These are phyloP conservation scores for Flaveria sonorensis DNA, from an alignment of 129 eudicot species.

Conservation along the genomic window DNA sequence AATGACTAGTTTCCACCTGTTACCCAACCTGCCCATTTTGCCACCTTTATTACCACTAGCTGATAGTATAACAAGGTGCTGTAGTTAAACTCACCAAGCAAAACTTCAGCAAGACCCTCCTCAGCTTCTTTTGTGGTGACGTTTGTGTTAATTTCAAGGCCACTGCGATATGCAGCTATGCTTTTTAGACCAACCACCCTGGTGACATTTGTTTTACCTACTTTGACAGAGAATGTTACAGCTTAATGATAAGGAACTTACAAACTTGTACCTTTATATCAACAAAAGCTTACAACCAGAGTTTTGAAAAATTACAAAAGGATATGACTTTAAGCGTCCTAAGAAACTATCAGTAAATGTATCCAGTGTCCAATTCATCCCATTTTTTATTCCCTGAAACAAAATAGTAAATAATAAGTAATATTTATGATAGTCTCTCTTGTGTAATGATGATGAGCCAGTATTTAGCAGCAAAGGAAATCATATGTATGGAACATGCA, in stretches of 20 bases:
- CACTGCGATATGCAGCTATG: constrained; percentile 96
- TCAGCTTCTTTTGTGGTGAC: constrained; percentile 67
- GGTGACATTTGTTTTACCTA: constrained; percentile 47
- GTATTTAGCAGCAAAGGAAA: background rate
- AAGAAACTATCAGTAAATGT: constrained; percentile 58
- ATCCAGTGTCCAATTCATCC: constrained; percentile 71
- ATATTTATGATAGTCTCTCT: background rate
- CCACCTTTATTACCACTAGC: background rate
- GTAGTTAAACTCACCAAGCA: constrained; percentile 55
- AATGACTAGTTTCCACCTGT: background rate
- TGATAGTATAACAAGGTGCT: background rate
- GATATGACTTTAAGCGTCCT: constrained; percentile 75
- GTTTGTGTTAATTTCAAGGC: constrained; percentile 80
- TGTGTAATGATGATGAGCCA: background rate
- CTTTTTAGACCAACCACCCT: constrained; percentile 79
- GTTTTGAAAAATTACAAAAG: constrained; percentile 41
- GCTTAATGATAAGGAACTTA: constrained; percentile 55
- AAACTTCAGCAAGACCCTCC: constrained; percentile 70
- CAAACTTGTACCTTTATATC: constrained; percentile 8
- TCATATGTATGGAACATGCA: background rate
- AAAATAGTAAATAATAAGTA: background rate
- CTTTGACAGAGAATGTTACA: constrained; percentile 55
- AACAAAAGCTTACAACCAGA: constrained; percentile 5
- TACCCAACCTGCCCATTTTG: background rate
- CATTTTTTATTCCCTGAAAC: constrained; percentile 54